These are phyloP conservation scores for Coemansia sp. DNA, from an alignment of 192 early-diverging fungal species.

Conservation along the genomic window DNA sequence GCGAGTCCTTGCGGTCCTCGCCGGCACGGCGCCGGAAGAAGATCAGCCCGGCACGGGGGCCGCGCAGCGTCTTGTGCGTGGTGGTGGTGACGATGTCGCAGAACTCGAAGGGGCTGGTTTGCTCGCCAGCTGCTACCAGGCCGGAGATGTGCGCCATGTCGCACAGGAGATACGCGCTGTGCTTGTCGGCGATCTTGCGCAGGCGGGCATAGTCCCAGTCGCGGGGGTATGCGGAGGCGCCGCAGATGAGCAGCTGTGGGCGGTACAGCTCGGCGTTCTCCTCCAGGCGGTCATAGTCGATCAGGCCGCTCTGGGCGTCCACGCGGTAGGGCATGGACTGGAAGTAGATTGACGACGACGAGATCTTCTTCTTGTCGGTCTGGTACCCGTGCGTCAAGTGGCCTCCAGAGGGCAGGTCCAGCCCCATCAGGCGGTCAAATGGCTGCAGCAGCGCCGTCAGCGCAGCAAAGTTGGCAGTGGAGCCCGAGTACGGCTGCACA, in stretches of 20 bases:
- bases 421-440: constrained; percentile 98
- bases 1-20: constrained; percentile 76
- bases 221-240: constrained; percentile 96
- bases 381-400: constrained; percentile 99
- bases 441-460: constrained; percentile 93
- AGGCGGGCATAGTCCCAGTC: constrained; percentile 98
- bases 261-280: constrained; percentile 91
- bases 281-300: constrained; percentile 96
- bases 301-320: constrained; percentile 75
- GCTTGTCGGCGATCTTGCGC: constrained; percentile 94
- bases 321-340: constrained; percentile 99
- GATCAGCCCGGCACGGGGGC: constrained; percentile 97
- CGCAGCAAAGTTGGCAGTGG: constrained; percentile 98
- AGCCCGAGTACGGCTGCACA: constrained; percentile 99
- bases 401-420: constrained; percentile 99
- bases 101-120: constrained; percentile 89
- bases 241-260: constrained; percentile 98
- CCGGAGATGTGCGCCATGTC: constrained; percentile 99
- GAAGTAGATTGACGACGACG: constrained; percentile 99
- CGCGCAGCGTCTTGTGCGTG: constrained; percentile 99
- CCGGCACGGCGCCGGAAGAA: constrained; percentile 86
- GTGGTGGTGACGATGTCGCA: constrained; percentile 99
- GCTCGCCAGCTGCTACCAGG: constrained; percentile 88
- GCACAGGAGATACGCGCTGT: constrained; percentile 93
- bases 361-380: constrained; percentile 99